Evolutionary conservation across 345 rosid species (phyloP).

Genomic region (Combretum micranthum): DNA sequence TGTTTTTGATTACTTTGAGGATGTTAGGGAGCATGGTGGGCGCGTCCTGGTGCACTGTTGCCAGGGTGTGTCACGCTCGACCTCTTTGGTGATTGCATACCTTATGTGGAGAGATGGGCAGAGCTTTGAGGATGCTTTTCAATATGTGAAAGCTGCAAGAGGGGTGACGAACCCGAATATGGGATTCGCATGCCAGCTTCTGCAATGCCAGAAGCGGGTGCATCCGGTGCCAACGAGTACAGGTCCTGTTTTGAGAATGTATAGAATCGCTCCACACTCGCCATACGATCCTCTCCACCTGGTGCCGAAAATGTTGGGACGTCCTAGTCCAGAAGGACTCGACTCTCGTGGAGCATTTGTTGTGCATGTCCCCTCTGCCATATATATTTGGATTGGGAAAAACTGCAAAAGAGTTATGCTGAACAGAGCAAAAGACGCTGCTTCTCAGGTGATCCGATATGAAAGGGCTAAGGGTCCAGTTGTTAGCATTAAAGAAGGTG

Average conservation of each 20-base stretch:
- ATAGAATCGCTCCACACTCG: conserved; percentile 70
- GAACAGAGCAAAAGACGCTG: conserved; percentile 47
- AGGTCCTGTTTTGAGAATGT: conserved; percentile 47
- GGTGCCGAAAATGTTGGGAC: conserved; percentile 53
- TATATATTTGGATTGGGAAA: conserved; percentile 59
- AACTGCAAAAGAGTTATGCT: conserved; percentile 37
- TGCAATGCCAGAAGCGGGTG: conserved; percentile 72
- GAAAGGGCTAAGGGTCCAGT: conserved; percentile 54
- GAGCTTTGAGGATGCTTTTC: conserved; percentile 72
- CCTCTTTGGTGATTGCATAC: conserved; percentile 68
- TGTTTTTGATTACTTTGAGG: conserved; percentile 78
- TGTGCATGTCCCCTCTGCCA: conserved; percentile 47
- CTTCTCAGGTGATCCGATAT: conserved; percentile 55
- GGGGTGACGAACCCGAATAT: conserved; percentile 71
- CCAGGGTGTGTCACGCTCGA: conserved; percentile 64
- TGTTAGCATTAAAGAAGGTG: conserved; percentile 40
- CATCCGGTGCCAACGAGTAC: conserved; percentile 63
- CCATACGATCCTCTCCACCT: conserved; percentile 71
- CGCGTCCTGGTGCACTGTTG: conserved; percentile 66
- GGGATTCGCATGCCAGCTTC: conserved; percentile 73
- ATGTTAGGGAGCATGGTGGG: conserved; percentile 61
- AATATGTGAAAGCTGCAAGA: conserved; percentile 58
- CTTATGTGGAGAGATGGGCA: conserved; percentile 76
- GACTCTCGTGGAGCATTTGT: conserved; percentile 69
- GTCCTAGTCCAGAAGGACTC: conserved; percentile 33